phyloP scores from a whole-genome alignment of 2,329 filamentous ascomycete genomes.

The Phyllosticta citribraziliensis region DNA sequence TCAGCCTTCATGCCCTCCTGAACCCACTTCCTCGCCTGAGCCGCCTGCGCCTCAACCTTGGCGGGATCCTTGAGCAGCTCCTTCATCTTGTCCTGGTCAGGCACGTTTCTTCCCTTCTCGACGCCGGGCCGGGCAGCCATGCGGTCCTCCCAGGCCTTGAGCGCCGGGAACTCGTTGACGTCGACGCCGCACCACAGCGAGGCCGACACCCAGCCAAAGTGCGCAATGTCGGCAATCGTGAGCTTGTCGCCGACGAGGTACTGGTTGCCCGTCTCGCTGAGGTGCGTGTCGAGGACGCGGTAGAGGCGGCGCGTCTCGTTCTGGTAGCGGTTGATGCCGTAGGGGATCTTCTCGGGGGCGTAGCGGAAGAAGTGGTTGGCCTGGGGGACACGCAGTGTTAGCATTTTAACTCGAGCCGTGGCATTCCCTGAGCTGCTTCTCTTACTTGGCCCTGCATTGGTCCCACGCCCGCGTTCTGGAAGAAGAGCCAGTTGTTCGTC shows the following conservation, averaged over 20 bases:
- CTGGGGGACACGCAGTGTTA: slow-evolving; percentile 11
- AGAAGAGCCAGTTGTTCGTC: slow-evolving; percentile 63
- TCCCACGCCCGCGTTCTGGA: slow-evolving; percentile 68
- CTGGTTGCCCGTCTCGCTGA: slow-evolving; percentile 40
- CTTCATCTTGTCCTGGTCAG: slow-evolving; percentile 51
- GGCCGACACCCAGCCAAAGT: slow-evolving; percentile 66
- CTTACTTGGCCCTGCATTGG: slow-evolving; percentile 57
- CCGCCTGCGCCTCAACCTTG: slow-evolving; percentile 49
- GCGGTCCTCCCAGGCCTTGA: slow-evolving; percentile 68
- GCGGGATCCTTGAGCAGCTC: slow-evolving; percentile 49
- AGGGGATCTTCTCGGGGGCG: slow-evolving; percentile 63
- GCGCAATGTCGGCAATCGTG: slow-evolving; percentile 62
- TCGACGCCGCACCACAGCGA: slow-evolving; percentile 54
- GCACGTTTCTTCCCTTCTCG: slow-evolving; percentile 66
- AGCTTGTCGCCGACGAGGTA: slow-evolving; percentile 53
- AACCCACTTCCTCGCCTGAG: slow-evolving; percentile 51
- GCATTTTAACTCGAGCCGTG: neutral
- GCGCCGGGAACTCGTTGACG: slow-evolving; percentile 62
- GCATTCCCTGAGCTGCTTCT: neutral
- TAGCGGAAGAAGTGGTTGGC: slow-evolving; percentile 58
- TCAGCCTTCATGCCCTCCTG: slow-evolving; percentile 60
- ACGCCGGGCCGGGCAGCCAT: slow-evolving; percentile 61
- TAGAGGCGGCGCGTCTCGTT: slow-evolving; percentile 82
- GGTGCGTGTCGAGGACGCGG: slow-evolving; percentile 62
- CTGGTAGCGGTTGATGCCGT: slow-evolving; percentile 70